Base-by-base conservation (phyloP, 768 basidiomycete genomes). In the Xanthoconium stramineum region DNA sequence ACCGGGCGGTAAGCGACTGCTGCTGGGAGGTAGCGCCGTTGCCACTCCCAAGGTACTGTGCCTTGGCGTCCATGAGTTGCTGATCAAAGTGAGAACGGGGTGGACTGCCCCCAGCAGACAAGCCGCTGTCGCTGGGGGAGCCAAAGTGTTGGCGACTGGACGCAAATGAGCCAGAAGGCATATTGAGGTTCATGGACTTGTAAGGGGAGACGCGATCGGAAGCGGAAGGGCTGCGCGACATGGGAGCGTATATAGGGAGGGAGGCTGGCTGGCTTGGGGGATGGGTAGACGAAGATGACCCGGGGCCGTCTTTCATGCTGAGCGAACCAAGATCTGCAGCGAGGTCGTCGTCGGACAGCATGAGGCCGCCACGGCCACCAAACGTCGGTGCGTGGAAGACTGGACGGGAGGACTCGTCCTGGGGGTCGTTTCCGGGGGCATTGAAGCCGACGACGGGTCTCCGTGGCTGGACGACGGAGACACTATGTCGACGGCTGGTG, bases 401-500 rank as follows among this genome's bases (percentile, higher is more conserved):
- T 53, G 72, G 51, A 42, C 67, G 68, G 9, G 62, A 51, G 20
- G 66, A 59, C 32, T 80, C 79, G 50, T 82, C 80, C 30, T 72
- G 70, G 19, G 59, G 67, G 47, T 82, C 80, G 17, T 61, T 69
- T 1, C 78, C 81, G 4, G 47, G 24, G 2, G 47, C 40, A 17
- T 19, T 43, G 71, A 90, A 90, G 3, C 88, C 66, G 2, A 87
- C 81, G 47, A 86, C 75, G 52, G 83, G 77, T 47, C 86, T 73
- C 6, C 86, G 78, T 0, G 89, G 88, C 66, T 89, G 91, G 13
- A 91, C 88, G 63, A 91, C 83, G 58, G 86, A 88, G 61, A 93
- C 90, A 56, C 88, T 91, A 60, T 93, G 91, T 19, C 91, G 76
- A 37, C 91, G 75, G 61, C 89, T 91, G 8, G 91, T 91, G 6